phyloP scores from a whole-genome alignment of 2,329 filamentous ascomycete genomes.

The Diaporthe eres region DNA sequence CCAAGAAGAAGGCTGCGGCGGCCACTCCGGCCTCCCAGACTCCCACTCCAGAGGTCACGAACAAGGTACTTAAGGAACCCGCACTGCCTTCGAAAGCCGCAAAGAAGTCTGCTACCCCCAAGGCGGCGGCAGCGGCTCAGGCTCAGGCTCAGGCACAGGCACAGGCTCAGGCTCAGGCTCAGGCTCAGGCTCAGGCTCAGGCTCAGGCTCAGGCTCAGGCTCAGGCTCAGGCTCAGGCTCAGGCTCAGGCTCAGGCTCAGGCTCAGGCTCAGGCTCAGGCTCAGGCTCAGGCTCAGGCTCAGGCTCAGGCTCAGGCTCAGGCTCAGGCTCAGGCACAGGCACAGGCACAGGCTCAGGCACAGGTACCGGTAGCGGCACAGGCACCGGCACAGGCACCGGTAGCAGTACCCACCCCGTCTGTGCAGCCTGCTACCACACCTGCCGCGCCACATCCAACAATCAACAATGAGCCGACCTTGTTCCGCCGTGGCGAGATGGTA shows the following conservation, averaged over 20 bases:
- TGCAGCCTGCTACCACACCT: conserved; percentile 10
- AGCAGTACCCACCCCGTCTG: background rate
- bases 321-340: background rate
- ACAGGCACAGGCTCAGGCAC: background rate
- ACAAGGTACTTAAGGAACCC: conserved; percentile 33
- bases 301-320: conserved; percentile 6
- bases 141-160: background rate
- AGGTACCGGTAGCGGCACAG: background rate
- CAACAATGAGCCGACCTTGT: conserved; percentile 43
- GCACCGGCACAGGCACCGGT: background rate
- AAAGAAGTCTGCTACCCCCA: conserved; percentile 28
- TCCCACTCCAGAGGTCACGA: conserved; percentile 7
- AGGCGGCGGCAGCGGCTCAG: background rate
- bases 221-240: background rate
- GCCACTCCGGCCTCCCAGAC: conserved; percentile 19
- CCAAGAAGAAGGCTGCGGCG: conserved; percentile 27
- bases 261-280: background rate
- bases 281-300: background rate
- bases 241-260: background rate
- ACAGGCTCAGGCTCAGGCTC: conserved; percentile 5
- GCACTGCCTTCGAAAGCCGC: conserved; percentile 15
- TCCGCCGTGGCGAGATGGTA: conserved; percentile 53
- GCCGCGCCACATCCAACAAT: conserved; percentile 16
- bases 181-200: background rate
- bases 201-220: background rate